These are phyloP conservation scores for Dothiorella sarmentorum DNA, from an alignment of 2,329 filamentous ascomycete genomes.

Conservation along the genomic window DNA sequence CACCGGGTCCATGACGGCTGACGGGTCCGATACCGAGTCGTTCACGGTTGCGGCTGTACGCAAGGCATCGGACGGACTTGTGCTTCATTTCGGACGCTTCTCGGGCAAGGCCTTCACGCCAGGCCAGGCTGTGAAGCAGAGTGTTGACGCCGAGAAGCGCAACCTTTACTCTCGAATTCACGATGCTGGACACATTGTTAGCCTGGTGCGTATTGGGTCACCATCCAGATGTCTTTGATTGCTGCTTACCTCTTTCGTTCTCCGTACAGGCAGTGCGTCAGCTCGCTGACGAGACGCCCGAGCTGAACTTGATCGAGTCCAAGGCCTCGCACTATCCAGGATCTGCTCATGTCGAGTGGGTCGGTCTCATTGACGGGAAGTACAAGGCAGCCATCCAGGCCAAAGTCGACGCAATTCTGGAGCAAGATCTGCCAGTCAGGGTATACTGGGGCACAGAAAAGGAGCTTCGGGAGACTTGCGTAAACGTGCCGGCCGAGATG, in stretches of 20 bases:
- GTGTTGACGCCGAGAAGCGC: conserved; percentile 59
- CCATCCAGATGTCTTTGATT: neutral
- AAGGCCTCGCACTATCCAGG: conserved; percentile 72
- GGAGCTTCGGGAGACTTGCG: conserved; percentile 48
- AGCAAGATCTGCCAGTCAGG: conserved; percentile 36
- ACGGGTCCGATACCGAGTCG: neutral
- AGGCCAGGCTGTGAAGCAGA: conserved; percentile 51
- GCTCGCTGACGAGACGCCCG: conserved; percentile 4
- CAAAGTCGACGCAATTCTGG: conserved; percentile 58
- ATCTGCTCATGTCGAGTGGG: conserved; percentile 64
- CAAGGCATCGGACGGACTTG: conserved; percentile 50
- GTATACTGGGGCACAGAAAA: conserved; percentile 67
- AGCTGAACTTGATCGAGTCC: conserved; percentile 55
- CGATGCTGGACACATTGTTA: conserved; percentile 71
- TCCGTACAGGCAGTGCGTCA: conserved; percentile 1
- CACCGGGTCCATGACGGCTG: conserved; percentile 53
- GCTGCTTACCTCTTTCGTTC: neutral
- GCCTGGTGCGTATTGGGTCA: conserved; percentile 61
- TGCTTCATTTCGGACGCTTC: conserved; percentile 66
- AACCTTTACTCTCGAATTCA: conserved; percentile 65
- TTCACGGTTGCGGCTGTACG: conserved; percentile 59
- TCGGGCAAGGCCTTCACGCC: conserved; percentile 34
- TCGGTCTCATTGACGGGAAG: conserved; percentile 60
- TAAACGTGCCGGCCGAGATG: conserved; percentile 52
- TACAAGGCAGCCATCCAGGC: conserved; percentile 52